A percentile compares a stretch with the other conserved stretches of the same genome.
These are phyloP conservation scores for Nicotiana paniculata DNA, from an alignment of 257 asterid species.

Conservation along the genomic window DNA sequence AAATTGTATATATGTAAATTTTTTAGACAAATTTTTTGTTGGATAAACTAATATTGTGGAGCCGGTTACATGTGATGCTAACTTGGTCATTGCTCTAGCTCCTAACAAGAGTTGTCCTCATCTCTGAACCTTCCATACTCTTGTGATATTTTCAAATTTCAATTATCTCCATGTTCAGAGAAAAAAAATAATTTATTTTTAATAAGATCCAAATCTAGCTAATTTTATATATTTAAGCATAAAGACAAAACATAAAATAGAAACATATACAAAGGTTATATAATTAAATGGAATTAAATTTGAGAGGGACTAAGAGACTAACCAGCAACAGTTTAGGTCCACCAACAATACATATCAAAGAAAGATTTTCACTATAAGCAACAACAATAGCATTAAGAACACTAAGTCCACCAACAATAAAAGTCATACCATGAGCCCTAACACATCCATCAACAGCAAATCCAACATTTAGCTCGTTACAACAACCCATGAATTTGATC, in stretches of 20 bases:
- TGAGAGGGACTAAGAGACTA: too few relatives aligned
- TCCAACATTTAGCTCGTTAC: slow-evolving; percentile 71
- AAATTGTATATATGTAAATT: too few relatives aligned
- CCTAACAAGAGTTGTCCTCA: not conserved
- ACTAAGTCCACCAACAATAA: slow-evolving; percentile 26
- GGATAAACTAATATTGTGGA: not conserved
- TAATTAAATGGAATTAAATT: not conserved
- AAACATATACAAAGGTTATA: not conserved
- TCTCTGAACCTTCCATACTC: slow-evolving; percentile 12
- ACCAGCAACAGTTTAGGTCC: not conserved
- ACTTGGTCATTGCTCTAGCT: not conserved
- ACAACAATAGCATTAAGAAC: slow-evolving; percentile 23
- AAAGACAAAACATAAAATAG: not conserved
- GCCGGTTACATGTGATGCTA: not conserved
- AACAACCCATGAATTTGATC: slow-evolving; percentile 67
- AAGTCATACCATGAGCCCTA: slow-evolving; percentile 19
- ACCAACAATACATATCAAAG: slow-evolving; percentile 15
- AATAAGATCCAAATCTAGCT: not conserved
- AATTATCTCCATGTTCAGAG: slow-evolving; percentile 24
- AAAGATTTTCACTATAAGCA: slow-evolving; percentile 18
- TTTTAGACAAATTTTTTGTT: not conserved
- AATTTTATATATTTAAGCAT: not conserved
- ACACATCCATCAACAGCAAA: slow-evolving; percentile 31
- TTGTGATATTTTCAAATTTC: slow-evolving; percentile 9
- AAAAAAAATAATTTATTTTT: not conserved